phyloP scores from a whole-genome alignment of 495 filamentous ascomycete species.

The Massariosphaeria phaeospora region DNA sequence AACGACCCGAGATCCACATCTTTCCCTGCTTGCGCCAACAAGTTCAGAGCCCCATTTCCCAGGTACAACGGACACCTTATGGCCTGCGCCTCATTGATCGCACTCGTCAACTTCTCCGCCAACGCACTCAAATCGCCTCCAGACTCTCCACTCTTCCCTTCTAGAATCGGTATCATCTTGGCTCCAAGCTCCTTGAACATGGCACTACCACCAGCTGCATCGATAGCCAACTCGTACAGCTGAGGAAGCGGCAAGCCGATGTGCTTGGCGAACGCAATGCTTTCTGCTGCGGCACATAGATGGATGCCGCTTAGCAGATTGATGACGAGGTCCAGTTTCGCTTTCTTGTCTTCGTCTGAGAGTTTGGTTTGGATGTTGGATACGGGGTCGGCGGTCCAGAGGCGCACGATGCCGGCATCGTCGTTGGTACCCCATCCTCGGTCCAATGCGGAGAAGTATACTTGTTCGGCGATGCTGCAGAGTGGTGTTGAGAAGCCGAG shows the following conservation, averaged over 20 bases:
- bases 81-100: constrained; percentile 23
- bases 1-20: background rate
- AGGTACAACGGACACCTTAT: constrained; percentile 30
- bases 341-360: constrained; percentile 36
- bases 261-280: constrained; percentile 58
- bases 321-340: constrained; percentile 50
- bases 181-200: constrained; percentile 56
- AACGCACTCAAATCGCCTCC: background rate
- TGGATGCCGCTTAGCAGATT: constrained; percentile 60
- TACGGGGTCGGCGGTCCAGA: constrained; percentile 51
- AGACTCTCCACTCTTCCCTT: constrained; percentile 14
- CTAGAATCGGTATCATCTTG: constrained; percentile 46
- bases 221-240: constrained; percentile 61
- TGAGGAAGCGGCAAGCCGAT: constrained; percentile 61
- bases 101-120: constrained; percentile 14
- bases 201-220: constrained; percentile 64
- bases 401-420: constrained; percentile 63
- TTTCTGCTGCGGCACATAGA: constrained; percentile 60
- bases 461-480: constrained; percentile 63
- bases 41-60: constrained; percentile 7
- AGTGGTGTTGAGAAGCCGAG: constrained; percentile 64
- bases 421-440: constrained; percentile 62
- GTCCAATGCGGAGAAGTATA: constrained; percentile 57
- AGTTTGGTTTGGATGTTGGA: constrained; percentile 36
- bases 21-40: background rate